A percentile compares a stretch with the other conserved stretches of the same genome.
These are phyloP conservation scores for Solanum gracilifrons DNA, from an alignment of 257 asterid species.

Conservation along the genomic window DNA sequence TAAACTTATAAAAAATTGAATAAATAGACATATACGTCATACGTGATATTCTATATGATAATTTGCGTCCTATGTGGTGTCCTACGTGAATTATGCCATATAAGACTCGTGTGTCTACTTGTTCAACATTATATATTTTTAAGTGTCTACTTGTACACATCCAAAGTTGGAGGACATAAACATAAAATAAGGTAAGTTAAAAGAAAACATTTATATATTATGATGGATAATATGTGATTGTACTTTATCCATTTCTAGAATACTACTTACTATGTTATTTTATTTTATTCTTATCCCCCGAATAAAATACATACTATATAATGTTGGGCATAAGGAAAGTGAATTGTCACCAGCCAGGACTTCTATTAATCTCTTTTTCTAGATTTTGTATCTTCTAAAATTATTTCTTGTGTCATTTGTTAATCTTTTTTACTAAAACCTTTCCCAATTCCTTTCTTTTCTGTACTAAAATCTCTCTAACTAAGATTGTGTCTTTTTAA, in stretches of 20 bases:
- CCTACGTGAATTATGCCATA: no score
- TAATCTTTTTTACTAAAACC: neutral
- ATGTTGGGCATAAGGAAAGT: neutral
- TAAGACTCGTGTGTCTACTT: no score
- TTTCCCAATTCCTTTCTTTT: neutral
- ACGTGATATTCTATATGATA: no score
- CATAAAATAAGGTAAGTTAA: no score
- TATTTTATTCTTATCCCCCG: neutral
- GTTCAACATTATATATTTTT: neutral
- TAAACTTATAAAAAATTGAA: no score
- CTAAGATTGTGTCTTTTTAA: neutral
- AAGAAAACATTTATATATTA: no score
- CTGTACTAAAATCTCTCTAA: neutral
- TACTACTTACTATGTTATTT: neutral
- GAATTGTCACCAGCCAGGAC: neutral
- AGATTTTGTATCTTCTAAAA: neutral
- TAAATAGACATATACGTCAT: no score
- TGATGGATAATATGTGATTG: neutral
- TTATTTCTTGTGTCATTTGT: neutral
- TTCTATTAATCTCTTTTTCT: neutral
- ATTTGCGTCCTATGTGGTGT: no score
- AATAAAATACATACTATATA: neutral
- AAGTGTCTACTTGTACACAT: no score
- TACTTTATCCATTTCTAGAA: neutral
- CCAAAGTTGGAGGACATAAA: neutral